Evolutionary conservation across 2,329 filamentous ascomycete genomes (phyloP).

Genomic region (Xylaria polymorpha): DNA sequence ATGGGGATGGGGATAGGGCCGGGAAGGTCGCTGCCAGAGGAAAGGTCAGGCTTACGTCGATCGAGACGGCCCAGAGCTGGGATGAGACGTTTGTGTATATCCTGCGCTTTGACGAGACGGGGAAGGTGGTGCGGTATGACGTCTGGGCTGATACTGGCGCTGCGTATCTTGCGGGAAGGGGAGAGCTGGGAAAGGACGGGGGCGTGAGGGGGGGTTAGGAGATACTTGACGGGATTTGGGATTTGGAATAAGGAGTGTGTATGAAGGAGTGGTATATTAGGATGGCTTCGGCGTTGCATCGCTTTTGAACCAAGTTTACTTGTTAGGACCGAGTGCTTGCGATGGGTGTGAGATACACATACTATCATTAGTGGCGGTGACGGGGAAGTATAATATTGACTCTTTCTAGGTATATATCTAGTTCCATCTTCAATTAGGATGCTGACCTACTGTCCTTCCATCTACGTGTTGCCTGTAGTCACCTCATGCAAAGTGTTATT

Average conservation of each 20-base stretch:
- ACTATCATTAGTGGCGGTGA: too few relatives aligned
- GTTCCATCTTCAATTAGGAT: too few relatives aligned
- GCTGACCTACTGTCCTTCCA: too few relatives aligned
- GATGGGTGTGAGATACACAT: too few relatives aligned
- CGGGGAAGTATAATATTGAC: too few relatives aligned
- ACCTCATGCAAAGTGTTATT: too few relatives aligned
- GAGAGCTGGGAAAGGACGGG: constrained; percentile 60
- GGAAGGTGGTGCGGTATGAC: constrained; percentile 50
- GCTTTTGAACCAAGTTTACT: background rate
- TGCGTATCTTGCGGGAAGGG: constrained; percentile 64
- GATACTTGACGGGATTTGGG: background rate
- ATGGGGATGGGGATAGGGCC: background rate
- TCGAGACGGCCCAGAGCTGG: constrained; percentile 50
- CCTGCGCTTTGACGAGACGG: constrained; percentile 47
- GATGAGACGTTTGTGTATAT: constrained; percentile 53
- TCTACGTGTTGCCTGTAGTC: too few relatives aligned
- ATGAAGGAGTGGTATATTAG: background rate
- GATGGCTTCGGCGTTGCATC: background rate
- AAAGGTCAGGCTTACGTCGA: constrained; percentile 49
- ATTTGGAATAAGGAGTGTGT: background rate
- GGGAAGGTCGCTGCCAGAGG: constrained; percentile 49
- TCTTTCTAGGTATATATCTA: too few relatives aligned
- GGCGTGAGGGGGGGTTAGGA: background rate
- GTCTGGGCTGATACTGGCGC: constrained; percentile 55
- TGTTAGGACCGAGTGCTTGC: background rate